Percentiles rank a stretch among this genome's conserved stretches.
Conservation (phyloP, 2,329 filamentous ascomycete genomes). For the Arthrobotrys musiformis region DNA sequence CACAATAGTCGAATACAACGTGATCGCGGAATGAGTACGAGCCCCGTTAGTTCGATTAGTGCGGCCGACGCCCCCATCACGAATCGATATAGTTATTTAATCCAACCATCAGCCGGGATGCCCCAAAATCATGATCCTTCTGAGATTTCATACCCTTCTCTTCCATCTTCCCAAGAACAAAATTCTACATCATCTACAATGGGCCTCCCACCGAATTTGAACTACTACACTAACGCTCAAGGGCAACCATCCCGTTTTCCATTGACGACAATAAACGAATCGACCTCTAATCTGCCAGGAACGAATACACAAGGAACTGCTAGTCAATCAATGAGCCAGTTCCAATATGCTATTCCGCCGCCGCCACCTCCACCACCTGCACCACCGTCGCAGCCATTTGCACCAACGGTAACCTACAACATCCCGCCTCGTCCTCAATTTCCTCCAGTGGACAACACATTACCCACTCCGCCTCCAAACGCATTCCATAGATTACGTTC, state of each 20-base stretch:
- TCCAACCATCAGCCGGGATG: slow-evolving; percentile 27
- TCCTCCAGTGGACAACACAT: slow-evolving; percentile 1
- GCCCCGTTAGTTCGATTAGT: slow-evolving; percentile 53
- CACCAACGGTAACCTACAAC: slow-evolving; percentile 17
- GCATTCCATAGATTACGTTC: slow-evolving; percentile 35
- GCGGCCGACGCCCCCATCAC: slow-evolving; percentile 43
- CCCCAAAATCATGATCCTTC: slow-evolving; percentile 35
- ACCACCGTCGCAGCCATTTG: too few species aligned
- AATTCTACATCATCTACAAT: slow-evolving; percentile 14
- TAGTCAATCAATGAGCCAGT: background rate
- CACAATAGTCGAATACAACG: slow-evolving; percentile 53
- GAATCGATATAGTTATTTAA: slow-evolving; percentile 50
- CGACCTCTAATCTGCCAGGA: slow-evolving; percentile 18
- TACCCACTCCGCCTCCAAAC: slow-evolving; percentile 29
- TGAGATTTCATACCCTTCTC: slow-evolving; percentile 34
- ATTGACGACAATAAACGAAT: slow-evolving; percentile 41
- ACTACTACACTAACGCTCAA: slow-evolving; percentile 10
- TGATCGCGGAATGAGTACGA: slow-evolving; percentile 51
- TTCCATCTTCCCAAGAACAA: slow-evolving; percentile 24
- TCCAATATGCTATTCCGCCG: background rate
- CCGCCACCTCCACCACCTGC: background rate
- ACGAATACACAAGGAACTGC: slow-evolving; percentile 3
- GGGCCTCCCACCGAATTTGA: slow-evolving; percentile 25
- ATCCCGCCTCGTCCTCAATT: slow-evolving; percentile 27
- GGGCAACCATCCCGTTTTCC: slow-evolving; percentile 22